Evolutionary conservation across 2,329 filamentous ascomycete species (phyloP).

Genomic region (Diaporthe velutina): DNA sequence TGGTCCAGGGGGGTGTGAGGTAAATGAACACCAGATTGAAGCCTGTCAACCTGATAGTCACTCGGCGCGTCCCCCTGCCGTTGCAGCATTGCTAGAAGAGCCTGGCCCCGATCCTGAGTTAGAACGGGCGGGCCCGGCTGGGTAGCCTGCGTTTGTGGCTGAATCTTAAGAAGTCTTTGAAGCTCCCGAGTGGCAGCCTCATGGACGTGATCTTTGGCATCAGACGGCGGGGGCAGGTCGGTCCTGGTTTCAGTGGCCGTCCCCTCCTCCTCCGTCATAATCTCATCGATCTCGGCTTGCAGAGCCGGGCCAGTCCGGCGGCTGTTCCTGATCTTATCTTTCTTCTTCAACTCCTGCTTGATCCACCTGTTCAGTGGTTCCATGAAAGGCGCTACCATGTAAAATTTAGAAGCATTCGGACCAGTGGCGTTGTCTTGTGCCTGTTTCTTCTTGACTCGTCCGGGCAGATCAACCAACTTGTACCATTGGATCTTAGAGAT

Average conservation of each 20-base stretch:
- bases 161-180: slow-evolving; percentile 67
- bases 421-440: slow-evolving; percentile 68
- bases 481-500: slow-evolving; percentile 99
- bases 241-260: slow-evolving; percentile 56
- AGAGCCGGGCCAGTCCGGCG: slow-evolving; percentile 52
- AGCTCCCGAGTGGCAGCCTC: slow-evolving; percentile 66
- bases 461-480: slow-evolving; percentile 87
- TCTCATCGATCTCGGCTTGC: slow-evolving; percentile 63
- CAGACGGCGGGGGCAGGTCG: slow-evolving; percentile 44
- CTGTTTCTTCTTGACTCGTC: slow-evolving; percentile 77
- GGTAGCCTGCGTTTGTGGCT: slow-evolving; percentile 64
- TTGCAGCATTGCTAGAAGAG: slow-evolving; percentile 67
- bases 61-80: slow-evolving; percentile 47
- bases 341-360: slow-evolving; percentile 82
- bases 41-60: slow-evolving; percentile 34
- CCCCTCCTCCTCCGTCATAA: slow-evolving; percentile 72
- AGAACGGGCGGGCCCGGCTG: slow-evolving; percentile 48
- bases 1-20: slow-evolving; percentile 70
- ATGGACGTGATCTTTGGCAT: slow-evolving; percentile 45
- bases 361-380: slow-evolving; percentile 92
- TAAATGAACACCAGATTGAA: slow-evolving; percentile 42
- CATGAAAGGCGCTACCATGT: slow-evolving; percentile 97
- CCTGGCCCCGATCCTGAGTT: slow-evolving; percentile 59
- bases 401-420: slow-evolving; percentile 87
- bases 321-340: slow-evolving; percentile 57